Evolutionary conservation across 306 rosid species (phyloP).

Genomic region (Castanopsis chinensis): DNA sequence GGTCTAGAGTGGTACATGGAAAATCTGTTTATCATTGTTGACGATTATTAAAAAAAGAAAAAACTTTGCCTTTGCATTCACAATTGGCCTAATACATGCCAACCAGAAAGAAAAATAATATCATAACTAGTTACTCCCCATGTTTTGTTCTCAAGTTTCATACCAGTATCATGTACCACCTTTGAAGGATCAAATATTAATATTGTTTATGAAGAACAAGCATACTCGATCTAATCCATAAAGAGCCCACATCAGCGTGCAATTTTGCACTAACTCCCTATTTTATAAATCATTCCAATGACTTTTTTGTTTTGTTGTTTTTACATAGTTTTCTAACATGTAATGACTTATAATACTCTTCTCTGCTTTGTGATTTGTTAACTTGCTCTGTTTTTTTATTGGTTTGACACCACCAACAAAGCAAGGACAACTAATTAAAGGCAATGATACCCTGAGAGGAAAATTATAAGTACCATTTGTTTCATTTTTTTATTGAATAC

Average conservation of each 20-base stretch:
- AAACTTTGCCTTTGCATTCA: background rate
- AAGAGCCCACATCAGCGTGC: background rate
- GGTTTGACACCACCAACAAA: background rate
- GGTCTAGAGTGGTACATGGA: background rate
- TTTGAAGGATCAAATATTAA: background rate
- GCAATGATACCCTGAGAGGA: background rate
- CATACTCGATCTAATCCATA: background rate
- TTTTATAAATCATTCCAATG: background rate
- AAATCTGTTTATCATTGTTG: background rate
- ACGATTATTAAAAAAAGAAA: background rate
- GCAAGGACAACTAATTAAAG: background rate
- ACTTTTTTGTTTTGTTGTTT: too few relatives aligned
- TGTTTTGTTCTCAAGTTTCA: background rate
- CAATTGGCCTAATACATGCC: background rate
- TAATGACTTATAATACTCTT: background rate
- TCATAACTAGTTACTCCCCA: too few relatives aligned
- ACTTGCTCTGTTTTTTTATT: background rate
- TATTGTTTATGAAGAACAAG: background rate
- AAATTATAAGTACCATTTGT: background rate
- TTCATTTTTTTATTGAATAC: background rate
- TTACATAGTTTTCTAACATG: too few relatives aligned
- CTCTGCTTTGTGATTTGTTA: background rate
- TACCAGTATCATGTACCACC: background rate
- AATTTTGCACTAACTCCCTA: background rate
- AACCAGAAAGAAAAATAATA: background rate